Conservation (phyloP, 1,139 yeast species). For the Geotrichum australiense region DNA sequence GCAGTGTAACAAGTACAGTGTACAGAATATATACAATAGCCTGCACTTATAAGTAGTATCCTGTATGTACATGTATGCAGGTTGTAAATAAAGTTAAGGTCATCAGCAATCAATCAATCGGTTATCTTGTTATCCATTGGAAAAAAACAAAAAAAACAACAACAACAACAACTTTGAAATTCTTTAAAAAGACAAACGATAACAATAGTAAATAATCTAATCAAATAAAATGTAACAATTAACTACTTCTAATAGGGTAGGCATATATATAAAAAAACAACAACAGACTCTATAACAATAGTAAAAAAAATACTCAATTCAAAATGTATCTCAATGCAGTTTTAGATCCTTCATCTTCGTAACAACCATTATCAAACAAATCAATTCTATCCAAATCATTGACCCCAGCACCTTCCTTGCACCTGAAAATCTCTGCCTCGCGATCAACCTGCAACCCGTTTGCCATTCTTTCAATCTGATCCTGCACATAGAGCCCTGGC, state of each 20-base stretch:
- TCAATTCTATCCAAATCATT: slow-evolving; percentile 7
- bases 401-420: not conserved
- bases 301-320: not conserved
- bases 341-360: not conserved
- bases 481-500: slow-evolving; percentile 16
- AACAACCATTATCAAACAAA: slow-evolving; percentile 1
- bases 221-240: not conserved
- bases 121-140: no score
- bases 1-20: no score
- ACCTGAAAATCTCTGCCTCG: slow-evolving; percentile 9
- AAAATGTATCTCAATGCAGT: slow-evolving; percentile 3
- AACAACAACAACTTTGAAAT: not conserved
- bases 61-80: no score
- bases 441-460: slow-evolving; percentile 3
- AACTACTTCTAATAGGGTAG: no score
- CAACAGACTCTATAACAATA: not conserved
- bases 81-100: no score
- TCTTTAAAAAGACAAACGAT: not conserved
- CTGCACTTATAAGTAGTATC: no score
- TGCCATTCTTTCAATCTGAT: slow-evolving; percentile 7
- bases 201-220: not conserved
- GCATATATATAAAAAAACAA: no score
- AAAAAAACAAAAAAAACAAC: not conserved
- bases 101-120: no score
- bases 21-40: no score